A percentile compares a stretch with the other conserved stretches of the same genome.
phyloP scores from a whole-genome alignment of 139 green algal genomes.

The Coelastrella sp. region DNA sequence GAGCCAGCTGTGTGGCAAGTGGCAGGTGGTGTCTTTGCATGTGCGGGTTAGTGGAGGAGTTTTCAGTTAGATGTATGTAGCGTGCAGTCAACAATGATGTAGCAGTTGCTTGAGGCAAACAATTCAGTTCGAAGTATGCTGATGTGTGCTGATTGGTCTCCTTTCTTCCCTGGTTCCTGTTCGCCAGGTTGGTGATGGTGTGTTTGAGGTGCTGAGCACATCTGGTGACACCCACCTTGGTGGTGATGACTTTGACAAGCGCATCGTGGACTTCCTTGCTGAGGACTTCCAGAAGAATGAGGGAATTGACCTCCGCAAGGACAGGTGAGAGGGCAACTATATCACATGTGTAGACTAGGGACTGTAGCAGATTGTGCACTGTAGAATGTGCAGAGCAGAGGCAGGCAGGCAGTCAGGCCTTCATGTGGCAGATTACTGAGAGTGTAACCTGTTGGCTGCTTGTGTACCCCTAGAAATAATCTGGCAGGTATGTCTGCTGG shows the following conservation, averaged over 20 bases:
- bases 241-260: slow-evolving; percentile 99
- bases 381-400: background rate
- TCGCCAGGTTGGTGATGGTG: slow-evolving; percentile 92
- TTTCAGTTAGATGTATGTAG: too few species aligned
- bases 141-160: too few species aligned
- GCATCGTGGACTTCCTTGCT: slow-evolving; percentile 98
- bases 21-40: too few species aligned
- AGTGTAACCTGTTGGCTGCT: background rate
- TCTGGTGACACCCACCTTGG: slow-evolving; percentile 98
- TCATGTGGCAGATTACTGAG: background rate
- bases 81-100: too few species aligned
- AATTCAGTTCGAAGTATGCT: too few species aligned
- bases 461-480: background rate
- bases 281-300: slow-evolving; percentile 94
- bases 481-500: too few species aligned
- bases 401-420: background rate
- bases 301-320: slow-evolving; percentile 97
- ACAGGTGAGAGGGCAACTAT: slow-evolving; percentile 65
- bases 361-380: background rate
- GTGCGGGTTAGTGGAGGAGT: too few species aligned
- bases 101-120: too few species aligned
- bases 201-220: slow-evolving; percentile 99
- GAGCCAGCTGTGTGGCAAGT: too few species aligned
- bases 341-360: background rate
- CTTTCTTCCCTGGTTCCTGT: too few species aligned